Base-by-base conservation (phyloP, 192 early-diverging fungal genomes). In the Coemansia sp. region DNA sequence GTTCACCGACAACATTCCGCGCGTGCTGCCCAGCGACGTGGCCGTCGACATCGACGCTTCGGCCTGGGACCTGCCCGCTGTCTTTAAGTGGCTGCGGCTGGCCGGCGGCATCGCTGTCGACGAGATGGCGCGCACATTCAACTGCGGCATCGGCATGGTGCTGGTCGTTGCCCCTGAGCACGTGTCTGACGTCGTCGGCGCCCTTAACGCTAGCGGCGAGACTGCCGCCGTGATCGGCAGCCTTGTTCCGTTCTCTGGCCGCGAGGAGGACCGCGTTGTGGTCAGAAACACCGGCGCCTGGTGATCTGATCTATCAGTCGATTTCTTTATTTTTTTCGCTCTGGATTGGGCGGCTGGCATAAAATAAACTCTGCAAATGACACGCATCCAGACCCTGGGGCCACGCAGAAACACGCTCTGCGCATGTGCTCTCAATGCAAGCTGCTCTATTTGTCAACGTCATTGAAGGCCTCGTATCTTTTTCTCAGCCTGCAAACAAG, bases 131-230 rank as follows among this genome's bases (percentile, higher is more conserved):
- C 88, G 98, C 57, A 98, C 98, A 0, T 99, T 99, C 87, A 99
- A 99, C 91, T 98, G 96, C 78, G 98, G 98, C 67, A 94, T 99
- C 68, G 98, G 98, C 64, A 98, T 99, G 97, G 92, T 97, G 33
- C 75, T 98, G 8, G 88, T 98, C 35, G 95, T 94, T 11, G 87
- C 87, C 43, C 54, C 69, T 28, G 87, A 81, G 33, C 71, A 93
- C 70, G 90, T 88, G 34, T 81, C 65, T 38, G 85, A 87, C 32
- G 89, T 95, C 39, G 83, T 84, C 15, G 53, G 66, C 1, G 65
- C 89, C 9, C 85, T 96, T 51, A 68, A 81, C 36, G 85, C 81
- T 6, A 85, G 84, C 51, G 88, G 90, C 36, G 93, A 95, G 69
- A 67, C 63, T 4, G 86, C 91, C 14, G 93, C 88, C 68, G 78